Base-by-base conservation (phyloP, 2,329 filamentous ascomycete genomes). In the Rhinocladiella mackenziei region DNA sequence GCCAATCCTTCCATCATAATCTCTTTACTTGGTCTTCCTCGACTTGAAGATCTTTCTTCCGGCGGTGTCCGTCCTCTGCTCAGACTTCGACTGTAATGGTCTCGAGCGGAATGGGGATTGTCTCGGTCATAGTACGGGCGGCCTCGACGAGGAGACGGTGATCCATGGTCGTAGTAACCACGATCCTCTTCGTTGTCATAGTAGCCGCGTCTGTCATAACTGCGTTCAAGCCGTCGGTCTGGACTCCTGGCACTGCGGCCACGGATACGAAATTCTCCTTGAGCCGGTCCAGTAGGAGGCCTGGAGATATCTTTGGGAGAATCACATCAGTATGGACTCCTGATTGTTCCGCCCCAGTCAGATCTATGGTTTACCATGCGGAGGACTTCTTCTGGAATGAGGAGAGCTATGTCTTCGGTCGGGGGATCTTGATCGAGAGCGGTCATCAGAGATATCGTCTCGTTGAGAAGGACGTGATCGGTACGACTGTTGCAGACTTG, bases 1-100 rank as follows among this genome's bases (percentile, higher is more conserved):
- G 69, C 70, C 40, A 74, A 57, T 35, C 70, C 70, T 54, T 73
- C 71, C 65, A 74, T 66, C 60, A 73, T 73, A 13, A 74, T 61
- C 56, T 74, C 71, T 54, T 65, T 65, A 51, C 68, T 74, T 41
- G 72, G 69, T 32, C 63, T 63, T 18, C 65, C 68, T 28, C 65
- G 57, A 45, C 62, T 62, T 26, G 62, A 64, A 39, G 63, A 57
- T 49, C 65, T 62, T n/a, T 62, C 62, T 32, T 57, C 60, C 37
- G 62, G 62, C 32, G 63, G 61, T 25, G 64, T 57, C 5, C 52
- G 41, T 36, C 51, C 56, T 29, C 56, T 54, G 38, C 57, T 56
- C 25, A 56, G 53, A 51, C 60, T 70, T 28, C 53, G 53, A 36
- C 58, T 62, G 9, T 55, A 13, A 17, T 60, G 53, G 47, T 68